Base-by-base conservation (phyloP, 1,284 basidiomycete species). In the Amylostereum areolatum region DNA sequence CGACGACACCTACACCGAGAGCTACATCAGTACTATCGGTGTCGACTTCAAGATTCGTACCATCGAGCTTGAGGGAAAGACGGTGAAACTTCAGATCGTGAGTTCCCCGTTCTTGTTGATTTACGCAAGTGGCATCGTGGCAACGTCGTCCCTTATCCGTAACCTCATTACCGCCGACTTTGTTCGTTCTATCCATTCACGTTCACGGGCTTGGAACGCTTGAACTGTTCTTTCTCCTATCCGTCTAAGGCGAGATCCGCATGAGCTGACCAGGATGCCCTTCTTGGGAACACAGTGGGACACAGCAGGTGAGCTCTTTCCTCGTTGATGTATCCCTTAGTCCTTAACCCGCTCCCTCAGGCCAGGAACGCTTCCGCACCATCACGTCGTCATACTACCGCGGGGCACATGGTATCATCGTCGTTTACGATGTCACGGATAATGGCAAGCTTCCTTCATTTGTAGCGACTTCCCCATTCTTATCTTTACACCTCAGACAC, bases 41-140 rank as follows among this genome's bases (percentile, higher is more conserved):
- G 93, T 99, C 53, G 97, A 99, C 77, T 99, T 99, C 79, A 99
- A 99, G 88, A 99, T 99, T 75, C 82, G 97, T 61, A 99, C 97
- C 44, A 98, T 99, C 68, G 97, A 99, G 72, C 81, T 99, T 49
- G 97, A 99, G 69, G 96, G 96, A 58, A 99, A 98, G 90, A 98
- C 93, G 2, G 93, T 99, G 64, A 99, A 99, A 72, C 83, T 99
- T 54, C 97, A 99, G 74, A 99, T 99, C 71, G 95, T 97, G 66
- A 74, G 94, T 83, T 44, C 56, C 42, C 32, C 49, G 45, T 40
- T 35, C 46, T 45, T 35, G 40, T n/a, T 28, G 11, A 31, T 47
- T 48, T n/a, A 46, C 34, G 28, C 41, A 28, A 39, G 35, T n/a
- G 39, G 34, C 43, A 33, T 46, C 44, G 36, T 51, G 43, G 49